Conservation (phyloP, 2,329 filamentous ascomycete genomes). For the Massarina eburnea region DNA sequence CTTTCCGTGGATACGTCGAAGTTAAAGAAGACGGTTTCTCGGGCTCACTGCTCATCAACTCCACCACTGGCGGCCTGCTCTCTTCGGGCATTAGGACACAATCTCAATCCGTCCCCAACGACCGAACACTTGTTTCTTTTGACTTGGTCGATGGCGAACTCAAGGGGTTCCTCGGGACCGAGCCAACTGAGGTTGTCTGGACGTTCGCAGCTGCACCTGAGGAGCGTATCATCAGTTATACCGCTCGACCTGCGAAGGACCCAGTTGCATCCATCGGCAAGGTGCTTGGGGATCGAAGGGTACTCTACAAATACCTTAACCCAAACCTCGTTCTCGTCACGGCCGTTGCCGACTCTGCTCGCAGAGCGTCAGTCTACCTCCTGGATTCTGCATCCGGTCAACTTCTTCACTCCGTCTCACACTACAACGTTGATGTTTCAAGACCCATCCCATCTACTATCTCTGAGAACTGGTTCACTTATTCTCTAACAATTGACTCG, state of each 20-base stretch:
- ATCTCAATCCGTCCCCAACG: constrained; percentile 14
- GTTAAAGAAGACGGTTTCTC: constrained; percentile 27
- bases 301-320: constrained; percentile 96
- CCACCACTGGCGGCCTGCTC: constrained; percentile 33
- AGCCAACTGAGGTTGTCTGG: constrained; percentile 57
- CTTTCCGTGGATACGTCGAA: constrained; percentile 37
- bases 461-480: constrained; percentile 94
- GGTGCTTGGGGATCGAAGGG: constrained; percentile 87
- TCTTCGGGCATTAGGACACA: constrained; percentile 19
- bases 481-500: constrained; percentile 67
- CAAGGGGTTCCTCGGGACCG: constrained; percentile 30
- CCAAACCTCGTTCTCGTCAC: constrained; percentile 80
- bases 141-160: constrained; percentile 36
- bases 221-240: constrained; percentile 69
- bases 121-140: constrained; percentile 33
- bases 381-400: constrained; percentile 85
- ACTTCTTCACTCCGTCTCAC: constrained; percentile 69
- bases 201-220: constrained; percentile 67
- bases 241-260: constrained; percentile 72
- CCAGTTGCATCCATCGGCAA: constrained; percentile 93
- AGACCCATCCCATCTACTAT: constrained; percentile 76
- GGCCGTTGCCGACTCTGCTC: constrained; percentile 60
- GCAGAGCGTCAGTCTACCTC: constrained; percentile 71
- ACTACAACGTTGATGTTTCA: constrained; percentile 71
- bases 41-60: constrained; percentile 33